These are phyloP conservation scores for Trichoderma reesei DNA, from an alignment of 495 filamentous ascomycete species.

Conservation along the genomic window DNA sequence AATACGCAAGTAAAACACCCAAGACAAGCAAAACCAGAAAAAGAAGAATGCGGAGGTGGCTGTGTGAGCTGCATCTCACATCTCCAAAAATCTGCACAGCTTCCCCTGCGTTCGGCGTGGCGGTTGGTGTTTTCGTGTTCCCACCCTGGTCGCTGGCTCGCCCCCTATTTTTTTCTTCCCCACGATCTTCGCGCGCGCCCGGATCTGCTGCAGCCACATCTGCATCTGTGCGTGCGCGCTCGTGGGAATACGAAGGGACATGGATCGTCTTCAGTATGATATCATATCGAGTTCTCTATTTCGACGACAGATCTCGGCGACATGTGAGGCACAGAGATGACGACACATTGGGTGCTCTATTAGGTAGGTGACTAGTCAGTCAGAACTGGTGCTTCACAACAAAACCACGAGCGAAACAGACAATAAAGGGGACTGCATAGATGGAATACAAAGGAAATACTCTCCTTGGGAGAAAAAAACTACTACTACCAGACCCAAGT, in stretches of 20 bases:
- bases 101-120: neutral
- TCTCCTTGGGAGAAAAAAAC: neutral
- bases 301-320: no score
- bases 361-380: no score
- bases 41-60: slow-evolving; percentile 2
- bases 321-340: no score
- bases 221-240: neutral
- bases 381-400: no score
- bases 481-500: neutral
- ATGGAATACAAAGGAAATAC: neutral
- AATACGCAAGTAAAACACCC: no score
- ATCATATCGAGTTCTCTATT: neutral
- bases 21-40: no score
- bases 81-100: neutral
- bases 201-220: neutral
- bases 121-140: neutral
- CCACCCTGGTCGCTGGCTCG: neutral
- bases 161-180: slow-evolving; percentile 1
- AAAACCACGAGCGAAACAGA: no score
- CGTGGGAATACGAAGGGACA: neutral
- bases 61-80: neutral
- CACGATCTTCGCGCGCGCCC: neutral
- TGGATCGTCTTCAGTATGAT: neutral
- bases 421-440: no score
- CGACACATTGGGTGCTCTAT: no score